phyloP scores from a whole-genome alignment of 192 early-diverging fungal genomes.

The Coemansia guatemalensis region DNA sequence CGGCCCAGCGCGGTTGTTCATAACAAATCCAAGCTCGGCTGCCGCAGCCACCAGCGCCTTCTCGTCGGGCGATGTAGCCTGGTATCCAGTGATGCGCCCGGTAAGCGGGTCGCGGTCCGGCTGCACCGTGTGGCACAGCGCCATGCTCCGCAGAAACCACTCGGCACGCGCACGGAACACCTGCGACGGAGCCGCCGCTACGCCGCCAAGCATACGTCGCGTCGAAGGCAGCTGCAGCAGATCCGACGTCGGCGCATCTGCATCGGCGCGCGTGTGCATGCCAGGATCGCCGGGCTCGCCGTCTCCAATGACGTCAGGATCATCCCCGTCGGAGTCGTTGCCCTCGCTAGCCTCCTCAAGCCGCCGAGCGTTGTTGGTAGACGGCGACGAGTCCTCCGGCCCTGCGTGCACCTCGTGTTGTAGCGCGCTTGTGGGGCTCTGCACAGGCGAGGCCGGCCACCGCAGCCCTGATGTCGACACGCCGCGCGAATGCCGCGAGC shows the following conservation, averaged over 20 bases:
- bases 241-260: conserved; percentile 46
- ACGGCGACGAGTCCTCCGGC: background rate
- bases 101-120: conserved; percentile 67
- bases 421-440: background rate
- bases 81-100: conserved; percentile 66
- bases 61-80: conserved; percentile 83
- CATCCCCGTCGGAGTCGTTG: background rate
- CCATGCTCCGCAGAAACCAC: conserved; percentile 74
- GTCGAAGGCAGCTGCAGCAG: conserved; percentile 40
- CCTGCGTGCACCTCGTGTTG: conserved; percentile 1
- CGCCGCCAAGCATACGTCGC: conserved; percentile 25
- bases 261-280: conserved; percentile 27
- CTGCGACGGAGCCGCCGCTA: conserved; percentile 28
- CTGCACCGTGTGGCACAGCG: conserved; percentile 79
- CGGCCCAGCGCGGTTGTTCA: conserved; percentile 59
- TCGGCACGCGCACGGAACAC: conserved; percentile 49
- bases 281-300: conserved; percentile 23
- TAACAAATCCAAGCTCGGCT: conserved; percentile 69
- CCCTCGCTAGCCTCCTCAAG: conserved; percentile 4
- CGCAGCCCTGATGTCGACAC: conserved; percentile 27
- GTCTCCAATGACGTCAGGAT: conserved; percentile 23
- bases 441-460: background rate
- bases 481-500: conserved; percentile 32
- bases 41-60: conserved; percentile 79
- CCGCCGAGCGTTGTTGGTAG: background rate